These are phyloP conservation scores for Penicillium angulare DNA, from an alignment of 495 filamentous ascomycete species.

Conservation along the genomic window DNA sequence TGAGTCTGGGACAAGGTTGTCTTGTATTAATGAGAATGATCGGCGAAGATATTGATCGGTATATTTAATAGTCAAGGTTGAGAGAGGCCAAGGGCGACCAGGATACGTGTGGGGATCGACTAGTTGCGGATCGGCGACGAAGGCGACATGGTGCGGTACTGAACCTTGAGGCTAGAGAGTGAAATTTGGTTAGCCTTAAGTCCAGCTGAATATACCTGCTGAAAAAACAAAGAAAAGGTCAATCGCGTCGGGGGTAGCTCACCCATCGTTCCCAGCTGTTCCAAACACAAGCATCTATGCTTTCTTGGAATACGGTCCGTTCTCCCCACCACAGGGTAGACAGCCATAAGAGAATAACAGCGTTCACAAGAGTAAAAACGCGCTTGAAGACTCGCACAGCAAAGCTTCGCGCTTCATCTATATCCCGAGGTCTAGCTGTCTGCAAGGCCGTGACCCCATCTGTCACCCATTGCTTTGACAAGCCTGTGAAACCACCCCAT, in stretches of 20 bases:
- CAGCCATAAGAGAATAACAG: slow-evolving; percentile 72
- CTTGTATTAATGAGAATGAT: slow-evolving; percentile 70
- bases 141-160: slow-evolving; percentile 77
- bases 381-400: slow-evolving; percentile 11
- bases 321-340: slow-evolving; percentile 85
- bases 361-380: slow-evolving; percentile 60
- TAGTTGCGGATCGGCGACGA: slow-evolving; percentile 95
- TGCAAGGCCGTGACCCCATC: slow-evolving; percentile 10
- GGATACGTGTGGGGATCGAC: slow-evolving; percentile 97
- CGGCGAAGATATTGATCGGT: slow-evolving; percentile 88
- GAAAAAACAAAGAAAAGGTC: too few species aligned
- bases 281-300: slow-evolving; percentile 75
- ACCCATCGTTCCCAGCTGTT: slow-evolving; percentile 91
- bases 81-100: slow-evolving; percentile 86
- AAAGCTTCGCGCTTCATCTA: slow-evolving; percentile 12
- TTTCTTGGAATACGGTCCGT: slow-evolving; percentile 66
- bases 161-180: slow-evolving; percentile 64
- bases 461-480: slow-evolving; percentile 26
- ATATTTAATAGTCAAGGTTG: slow-evolving; percentile 71
- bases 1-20: slow-evolving; percentile 70
- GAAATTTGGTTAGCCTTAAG: slow-evolving; percentile 7
- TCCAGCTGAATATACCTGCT: neutral
- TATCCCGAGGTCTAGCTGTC: slow-evolving; percentile 4
- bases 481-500: slow-evolving; percentile 18
- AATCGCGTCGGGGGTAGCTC: too few species aligned